These are phyloP conservation scores for Mitragyna speciosa DNA, from an alignment of 257 asterid genomes.

Conservation along the genomic window DNA sequence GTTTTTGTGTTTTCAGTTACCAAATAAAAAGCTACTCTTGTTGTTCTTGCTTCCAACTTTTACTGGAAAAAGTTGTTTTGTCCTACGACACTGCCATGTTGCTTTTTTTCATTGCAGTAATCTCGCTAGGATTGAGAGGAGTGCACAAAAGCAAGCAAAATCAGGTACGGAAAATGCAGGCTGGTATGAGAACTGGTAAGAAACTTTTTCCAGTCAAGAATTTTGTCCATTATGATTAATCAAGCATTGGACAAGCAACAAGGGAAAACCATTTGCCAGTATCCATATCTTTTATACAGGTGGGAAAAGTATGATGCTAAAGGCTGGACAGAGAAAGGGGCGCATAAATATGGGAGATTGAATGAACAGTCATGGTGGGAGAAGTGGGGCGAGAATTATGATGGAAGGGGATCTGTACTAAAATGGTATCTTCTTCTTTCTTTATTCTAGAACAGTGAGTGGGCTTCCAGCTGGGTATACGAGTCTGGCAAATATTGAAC, in stretches of 20 bases:
- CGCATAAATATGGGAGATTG: slow-evolving; percentile 92
- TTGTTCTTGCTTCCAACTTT: background rate
- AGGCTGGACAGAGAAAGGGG: slow-evolving; percentile 99
- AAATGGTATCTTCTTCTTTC: slow-evolving; percentile 63
- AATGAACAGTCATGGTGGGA: slow-evolving; percentile 99
- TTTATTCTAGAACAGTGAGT: background rate
- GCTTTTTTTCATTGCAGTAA: slow-evolving; percentile 58
- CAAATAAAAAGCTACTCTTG: background rate
- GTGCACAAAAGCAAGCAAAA: slow-evolving; percentile 99
- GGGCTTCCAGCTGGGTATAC: background rate
- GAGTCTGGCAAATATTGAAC: slow-evolving; percentile 1
- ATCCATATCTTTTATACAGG: slow-evolving; percentile 43
- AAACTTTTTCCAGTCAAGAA: background rate
- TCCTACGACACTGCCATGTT: background rate
- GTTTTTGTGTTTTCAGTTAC: background rate
- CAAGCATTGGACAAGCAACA: slow-evolving; percentile 2
- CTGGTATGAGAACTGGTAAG: slow-evolving; percentile 99
- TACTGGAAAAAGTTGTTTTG: background rate
- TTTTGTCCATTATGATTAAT: background rate
- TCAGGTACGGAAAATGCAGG: slow-evolving; percentile 94
- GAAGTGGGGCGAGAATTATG: slow-evolving; percentile 98
- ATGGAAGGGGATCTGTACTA: slow-evolving; percentile 94
- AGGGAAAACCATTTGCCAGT: background rate
- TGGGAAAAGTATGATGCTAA: slow-evolving; percentile 99
- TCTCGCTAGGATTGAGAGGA: slow-evolving; percentile 95